phyloP scores from a whole-genome alignment of 2,329 filamentous ascomycete species.

The Alternaria consortialis region DNA sequence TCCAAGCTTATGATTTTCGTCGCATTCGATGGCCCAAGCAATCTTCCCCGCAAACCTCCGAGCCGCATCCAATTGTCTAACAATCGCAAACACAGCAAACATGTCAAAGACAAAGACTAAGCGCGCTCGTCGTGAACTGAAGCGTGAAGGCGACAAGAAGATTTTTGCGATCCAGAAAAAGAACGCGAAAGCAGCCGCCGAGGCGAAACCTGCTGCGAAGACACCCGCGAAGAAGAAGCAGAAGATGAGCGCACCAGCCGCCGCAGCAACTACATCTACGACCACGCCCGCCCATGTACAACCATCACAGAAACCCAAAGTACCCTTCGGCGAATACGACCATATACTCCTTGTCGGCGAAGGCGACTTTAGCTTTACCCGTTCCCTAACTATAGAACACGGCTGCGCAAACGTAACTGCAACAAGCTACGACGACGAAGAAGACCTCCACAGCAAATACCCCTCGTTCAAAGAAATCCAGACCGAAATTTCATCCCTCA shows the following conservation, averaged over 20 bases:
- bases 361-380: slow-evolving; percentile 80
- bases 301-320: slow-evolving; percentile 36
- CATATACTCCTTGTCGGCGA: slow-evolving; percentile 80
- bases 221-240: slow-evolving; percentile 26
- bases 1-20: slow-evolving; percentile 34
- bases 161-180: slow-evolving; percentile 37
- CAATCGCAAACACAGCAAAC: not conserved
- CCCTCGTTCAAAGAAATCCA: slow-evolving; percentile 59
- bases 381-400: slow-evolving; percentile 71
- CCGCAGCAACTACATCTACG: slow-evolving; percentile 16
- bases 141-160: slow-evolving; percentile 44
- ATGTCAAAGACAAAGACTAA: slow-evolving; percentile 51
- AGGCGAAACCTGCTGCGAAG: slow-evolving; percentile 18
- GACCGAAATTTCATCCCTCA: slow-evolving; percentile 31
- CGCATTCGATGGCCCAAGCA: slow-evolving; percentile 9
- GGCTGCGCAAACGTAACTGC: slow-evolving; percentile 72
- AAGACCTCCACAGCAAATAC: slow-evolving; percentile 62
- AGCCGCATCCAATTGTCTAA: slow-evolving; percentile 10
- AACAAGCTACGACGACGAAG: slow-evolving; percentile 70
- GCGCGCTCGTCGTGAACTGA: slow-evolving; percentile 43
- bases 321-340: slow-evolving; percentile 74
- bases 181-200: slow-evolving; percentile 28
- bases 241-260: slow-evolving; percentile 13
- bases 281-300: slow-evolving; percentile 17
- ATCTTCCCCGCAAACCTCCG: slow-evolving; percentile 35